Evolutionary conservation across 2,329 filamentous ascomycete species (phyloP).

Genomic region (Ceratocystis alfenasii): DNA sequence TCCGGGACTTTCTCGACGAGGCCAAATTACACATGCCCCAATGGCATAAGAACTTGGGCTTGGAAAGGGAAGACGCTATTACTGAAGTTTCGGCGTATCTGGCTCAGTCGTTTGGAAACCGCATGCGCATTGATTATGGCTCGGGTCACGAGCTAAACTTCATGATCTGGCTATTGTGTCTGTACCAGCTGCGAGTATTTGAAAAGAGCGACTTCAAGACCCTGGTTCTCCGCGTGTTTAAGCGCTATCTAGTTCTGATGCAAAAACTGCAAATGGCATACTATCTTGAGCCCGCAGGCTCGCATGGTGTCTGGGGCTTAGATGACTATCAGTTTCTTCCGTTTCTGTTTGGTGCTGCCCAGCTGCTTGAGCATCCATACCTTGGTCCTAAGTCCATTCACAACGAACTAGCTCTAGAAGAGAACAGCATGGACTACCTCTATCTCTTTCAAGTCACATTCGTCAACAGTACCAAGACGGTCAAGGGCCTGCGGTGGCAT

Average conservation of each 20-base stretch:
- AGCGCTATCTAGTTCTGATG: constrained; percentile 75
- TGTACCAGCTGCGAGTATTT: constrained; percentile 65
- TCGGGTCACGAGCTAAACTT: constrained; percentile 98
- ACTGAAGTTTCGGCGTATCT: constrained; percentile 71
- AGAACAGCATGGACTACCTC: constrained; percentile 70
- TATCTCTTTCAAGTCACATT: constrained; percentile 89
- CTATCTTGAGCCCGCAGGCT: constrained; percentile 92
- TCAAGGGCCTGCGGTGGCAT: constrained; percentile 90
- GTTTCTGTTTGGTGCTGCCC: constrained; percentile 86
- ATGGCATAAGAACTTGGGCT: constrained; percentile 54
- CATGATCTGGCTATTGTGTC: constrained; percentile 87
- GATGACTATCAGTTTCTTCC: constrained; percentile 97
- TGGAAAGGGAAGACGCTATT: constrained; percentile 42
- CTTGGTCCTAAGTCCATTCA: constrained; percentile 75
- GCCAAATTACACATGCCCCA: constrained; percentile 41
- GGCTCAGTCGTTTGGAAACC: constrained; percentile 72
- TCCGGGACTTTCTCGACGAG: constrained; percentile 67
- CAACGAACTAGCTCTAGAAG: constrained; percentile 74
- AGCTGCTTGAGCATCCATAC: constrained; percentile 72
- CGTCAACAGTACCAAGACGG: constrained; percentile 92
- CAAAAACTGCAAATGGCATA: constrained; percentile 79
- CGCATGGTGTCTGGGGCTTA: constrained; percentile 93
- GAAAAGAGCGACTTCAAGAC: constrained; percentile 54
- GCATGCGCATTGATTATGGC: constrained; percentile 83
- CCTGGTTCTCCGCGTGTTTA: constrained; percentile 66